Evolutionary conservation across 2,329 filamentous ascomycete species (phyloP), one percentile per base, ranked within the genome.

Genomic region (Orbilia ellipsospora): DNA sequence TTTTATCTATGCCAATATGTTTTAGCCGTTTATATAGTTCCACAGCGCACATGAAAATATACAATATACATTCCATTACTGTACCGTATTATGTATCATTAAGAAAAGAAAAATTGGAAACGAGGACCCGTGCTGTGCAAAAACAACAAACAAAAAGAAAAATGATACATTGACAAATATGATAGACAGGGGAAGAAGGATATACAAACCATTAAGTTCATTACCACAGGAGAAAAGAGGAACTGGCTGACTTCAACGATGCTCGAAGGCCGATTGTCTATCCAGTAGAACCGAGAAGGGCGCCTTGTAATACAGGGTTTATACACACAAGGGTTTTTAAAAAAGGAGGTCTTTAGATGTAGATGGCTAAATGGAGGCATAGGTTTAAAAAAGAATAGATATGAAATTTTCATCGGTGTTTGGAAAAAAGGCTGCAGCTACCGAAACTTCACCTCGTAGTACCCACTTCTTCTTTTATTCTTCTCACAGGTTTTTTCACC

Each of bases 401-500:
- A 8, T 12, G 28, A 56, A 56, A 40, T 18, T 56, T 18, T 18
- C 44, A 48, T 20, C n/a, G 16, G 12, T 28, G 16, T 26, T 59
- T 48, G 44, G n/a, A 59, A 18, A 44, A 59, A 52, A 18, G 5
- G 12, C 36, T n/a, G 36, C 23, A 48, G 18, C 13, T 48, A 48
- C 31, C 40, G 8, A 40, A 16, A 36, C 26, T 12, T 45, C 23
- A 57, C 15, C 54, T 63, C n/a, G 55, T 45, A n/a, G 69, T 51
- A 31, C 54, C 48, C 3, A 50, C 31, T 54, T 72, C 66, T 12
- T 77, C 48, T 51, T 55, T 72, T 77, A 77, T 72, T 60, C 73
- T 72, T 26, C 73, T 51, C 5, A 77, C 73, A 15, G 73, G 73
- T 31, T 77, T 77, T 40, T 77, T 77, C 12, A 66, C 54, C 26